These are phyloP conservation scores for Hymenoscyphus salicellus DNA, from an alignment of 2,329 filamentous ascomycete species.

Conservation along the genomic window DNA sequence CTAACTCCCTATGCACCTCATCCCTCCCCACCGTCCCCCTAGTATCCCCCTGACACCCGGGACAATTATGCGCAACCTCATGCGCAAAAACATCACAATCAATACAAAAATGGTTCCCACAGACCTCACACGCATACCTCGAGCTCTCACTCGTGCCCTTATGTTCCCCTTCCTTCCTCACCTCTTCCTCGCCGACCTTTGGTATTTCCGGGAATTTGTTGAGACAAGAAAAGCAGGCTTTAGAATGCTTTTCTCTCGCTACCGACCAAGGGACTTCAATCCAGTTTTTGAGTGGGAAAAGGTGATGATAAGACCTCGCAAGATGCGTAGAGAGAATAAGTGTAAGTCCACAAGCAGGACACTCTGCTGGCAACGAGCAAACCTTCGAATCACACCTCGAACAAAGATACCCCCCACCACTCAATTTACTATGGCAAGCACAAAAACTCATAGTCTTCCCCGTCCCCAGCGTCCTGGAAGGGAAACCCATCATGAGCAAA, in stretches of 20 bases:
- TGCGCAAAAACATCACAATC: slow-evolving; percentile 96
- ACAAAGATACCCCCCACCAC: slow-evolving; percentile 83
- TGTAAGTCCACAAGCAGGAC: slow-evolving; percentile 85
- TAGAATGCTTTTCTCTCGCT: slow-evolving; percentile 45
- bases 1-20: not conserved
- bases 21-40: slow-evolving; percentile 15
- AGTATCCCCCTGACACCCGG: slow-evolving; percentile 60
- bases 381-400: slow-evolving; percentile 86
- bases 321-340: slow-evolving; percentile 92
- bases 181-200: not conserved
- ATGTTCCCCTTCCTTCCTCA: slow-evolving; percentile 31
- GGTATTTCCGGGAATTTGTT: slow-evolving; percentile 59
- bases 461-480: slow-evolving; percentile 74
- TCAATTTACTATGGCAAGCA: slow-evolving; percentile 83
- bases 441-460: slow-evolving; percentile 69
- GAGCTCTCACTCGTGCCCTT: slow-evolving; percentile 80
- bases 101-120: slow-evolving; percentile 89
- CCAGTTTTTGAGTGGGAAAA: slow-evolving; percentile 90
- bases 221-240: slow-evolving; percentile 76
- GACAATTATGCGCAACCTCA: slow-evolving; percentile 92
- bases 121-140: slow-evolving; percentile 86
- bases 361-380: slow-evolving; percentile 84
- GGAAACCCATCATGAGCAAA: slow-evolving; percentile 97
- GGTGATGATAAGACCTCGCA: slow-evolving; percentile 87
- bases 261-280: slow-evolving; percentile 80